Evolutionary conservation across 257 asterid genomes (phyloP), one percentile per base, ranked within the genome.

Genomic region (Primulina huaijiensis): DNA sequence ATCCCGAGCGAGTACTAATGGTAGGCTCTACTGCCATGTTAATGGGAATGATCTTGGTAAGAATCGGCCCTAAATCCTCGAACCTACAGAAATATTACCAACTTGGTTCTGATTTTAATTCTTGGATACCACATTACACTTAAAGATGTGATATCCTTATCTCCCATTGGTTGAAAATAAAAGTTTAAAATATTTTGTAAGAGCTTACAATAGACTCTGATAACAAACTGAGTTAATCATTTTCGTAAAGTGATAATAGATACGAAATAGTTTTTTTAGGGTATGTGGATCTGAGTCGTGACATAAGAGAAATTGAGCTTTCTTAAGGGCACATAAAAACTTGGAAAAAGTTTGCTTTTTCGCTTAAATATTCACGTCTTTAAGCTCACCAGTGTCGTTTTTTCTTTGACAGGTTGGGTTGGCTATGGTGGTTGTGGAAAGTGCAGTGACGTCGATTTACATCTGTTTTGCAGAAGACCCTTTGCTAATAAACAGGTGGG

Each of bases 21-120:
- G 99, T 91, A 55, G 97, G 97, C 25, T 89, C 95, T 20, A 91
- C 97, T 7, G 86, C 97, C 75, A 85, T 91, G 96, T 81, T 94
- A 74, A 85, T 94, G 92, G 99, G 99, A 67, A 94, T 91, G 99
- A 90, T 94, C 83, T 68, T 94, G 96, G 99, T 93, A 82, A 81
- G n/a, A n/a, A n/a, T n/a, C n/a, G n/a, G 75, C 19, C 55, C 55
- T 4, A 14, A 14, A 14, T 46, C 55, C 55, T 46, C 55, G 19
- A 12, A 2, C 55, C 19, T 3, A 3, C 55, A 46, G 55, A 46
- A 46, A 2, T 46, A 14, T 46, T 46, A 14, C 19, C 55, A n/a
- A 46, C 7, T 46, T 4, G 6, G n/a, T 46, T 14, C 19, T 0
- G 2, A 14, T 46, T 46, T 46, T 14, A 14, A 46, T 46, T 4